Evolutionary conservation across 2,329 filamentous ascomycete species (phyloP).

Genomic region (Aspergillus bombycis): DNA sequence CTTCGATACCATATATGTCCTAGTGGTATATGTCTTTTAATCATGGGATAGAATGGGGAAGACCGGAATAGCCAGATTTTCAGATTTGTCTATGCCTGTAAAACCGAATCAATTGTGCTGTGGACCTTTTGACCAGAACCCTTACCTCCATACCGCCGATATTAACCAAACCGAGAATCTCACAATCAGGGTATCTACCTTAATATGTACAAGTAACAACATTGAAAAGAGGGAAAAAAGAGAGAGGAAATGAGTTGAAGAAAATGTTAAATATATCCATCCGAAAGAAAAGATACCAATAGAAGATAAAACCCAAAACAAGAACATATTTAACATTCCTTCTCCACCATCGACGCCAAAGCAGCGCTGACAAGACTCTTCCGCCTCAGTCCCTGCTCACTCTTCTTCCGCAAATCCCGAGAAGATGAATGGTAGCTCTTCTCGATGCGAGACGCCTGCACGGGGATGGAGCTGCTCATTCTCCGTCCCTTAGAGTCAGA

Average conservation of each 20-base stretch:
- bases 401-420: slow-evolving; percentile 35
- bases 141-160: background rate
- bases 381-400: slow-evolving; percentile 39
- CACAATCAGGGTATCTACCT: slow-evolving; percentile 19
- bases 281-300: background rate
- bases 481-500: slow-evolving; percentile 22
- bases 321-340: slow-evolving; percentile 5
- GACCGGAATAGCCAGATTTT: background rate
- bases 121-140: background rate
- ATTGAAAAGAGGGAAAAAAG: background rate
- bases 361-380: slow-evolving; percentile 45
- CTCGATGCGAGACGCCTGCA: slow-evolving; percentile 36
- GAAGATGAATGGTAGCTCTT: slow-evolving; percentile 33
- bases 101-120: background rate
- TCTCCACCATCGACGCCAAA: slow-evolving; percentile 39
- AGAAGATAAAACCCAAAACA: background rate
- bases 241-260: background rate
- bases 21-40: background rate
- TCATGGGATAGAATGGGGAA: background rate
- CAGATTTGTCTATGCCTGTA: background rate
- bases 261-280: background rate
- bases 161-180: slow-evolving; percentile 4
- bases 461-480: slow-evolving; percentile 31
- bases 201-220: slow-evolving; percentile 10
- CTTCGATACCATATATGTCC: background rate